Evolutionary conservation across 1,284 basidiomycete genomes (phyloP).

Genomic region (Pyrrhoderma lamaoense): DNA sequence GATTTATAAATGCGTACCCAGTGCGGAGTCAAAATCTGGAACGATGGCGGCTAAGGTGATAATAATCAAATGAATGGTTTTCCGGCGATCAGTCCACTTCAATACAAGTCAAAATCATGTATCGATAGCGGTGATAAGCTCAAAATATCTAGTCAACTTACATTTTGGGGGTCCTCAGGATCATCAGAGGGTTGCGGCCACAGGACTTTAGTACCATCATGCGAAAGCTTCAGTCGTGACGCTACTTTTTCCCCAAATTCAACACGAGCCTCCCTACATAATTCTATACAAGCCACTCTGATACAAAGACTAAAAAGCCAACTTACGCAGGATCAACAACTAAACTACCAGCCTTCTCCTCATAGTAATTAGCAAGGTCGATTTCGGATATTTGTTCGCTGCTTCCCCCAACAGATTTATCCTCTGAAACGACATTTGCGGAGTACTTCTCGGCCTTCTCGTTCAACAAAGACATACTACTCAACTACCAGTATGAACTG

Average conservation of each 20-base stretch:
- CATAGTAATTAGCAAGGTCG: conserved; percentile 45
- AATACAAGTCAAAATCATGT: neutral
- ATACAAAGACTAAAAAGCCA: neutral
- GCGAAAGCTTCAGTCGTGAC: conserved; percentile 39
- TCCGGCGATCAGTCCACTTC: conserved; percentile 42
- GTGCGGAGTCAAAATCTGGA: conserved; percentile 63
- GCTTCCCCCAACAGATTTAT: conserved; percentile 6
- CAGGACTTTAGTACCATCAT: conserved; percentile 10
- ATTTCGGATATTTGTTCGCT: conserved; percentile 20
- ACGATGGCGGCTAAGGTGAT: conserved; percentile 60
- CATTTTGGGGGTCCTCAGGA: conserved; percentile 60
- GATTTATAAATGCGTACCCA: conserved; percentile 37
- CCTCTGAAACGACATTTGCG: conserved; percentile 12
- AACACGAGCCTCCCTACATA: conserved; percentile 45
- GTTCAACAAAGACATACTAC: no score
- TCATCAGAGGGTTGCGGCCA: conserved; percentile 53
- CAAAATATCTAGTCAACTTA: conserved; percentile 24
- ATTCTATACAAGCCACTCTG: conserved; percentile 21
- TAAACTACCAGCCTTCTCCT: conserved; percentile 48
- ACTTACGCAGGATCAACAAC: conserved; percentile 53
- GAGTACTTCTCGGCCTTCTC: neutral
- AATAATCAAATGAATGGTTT: conserved; percentile 50
- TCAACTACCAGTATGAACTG: no score
- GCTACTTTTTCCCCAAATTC: conserved; percentile 46
- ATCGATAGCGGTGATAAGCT: neutral